Percentiles rank a stretch among this genome's conserved stretches.
These are phyloP conservation scores for Monilinia fructicola DNA, from an alignment of 2,329 filamentous ascomycete genomes.

Conservation along the genomic window DNA sequence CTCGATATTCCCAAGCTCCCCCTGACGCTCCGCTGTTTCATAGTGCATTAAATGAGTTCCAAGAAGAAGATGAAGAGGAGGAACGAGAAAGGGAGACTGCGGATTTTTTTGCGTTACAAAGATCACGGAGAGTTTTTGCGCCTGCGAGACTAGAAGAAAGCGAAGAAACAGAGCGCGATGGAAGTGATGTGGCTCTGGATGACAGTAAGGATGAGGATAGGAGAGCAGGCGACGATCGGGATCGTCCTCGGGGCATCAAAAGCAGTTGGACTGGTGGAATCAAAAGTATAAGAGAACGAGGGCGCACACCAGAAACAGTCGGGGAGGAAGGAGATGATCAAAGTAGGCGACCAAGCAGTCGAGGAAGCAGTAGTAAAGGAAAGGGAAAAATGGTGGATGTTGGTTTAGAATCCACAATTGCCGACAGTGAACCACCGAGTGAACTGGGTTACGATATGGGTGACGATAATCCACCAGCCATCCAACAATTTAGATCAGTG, in stretches of 20 bases:
- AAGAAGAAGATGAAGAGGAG: constrained; percentile 89
- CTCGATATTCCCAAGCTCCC: constrained; percentile 63
- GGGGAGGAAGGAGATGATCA: constrained; percentile 43
- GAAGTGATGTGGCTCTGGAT: constrained; percentile 56
- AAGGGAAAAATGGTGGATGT: constrained; percentile 79
- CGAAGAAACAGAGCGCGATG: constrained; percentile 74
- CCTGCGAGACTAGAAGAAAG: constrained; percentile 82
- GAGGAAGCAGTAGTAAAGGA: constrained; percentile 49
- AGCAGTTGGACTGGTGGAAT: constrained; percentile 62
- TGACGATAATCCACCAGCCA: constrained; percentile 59
- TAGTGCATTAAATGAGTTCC: constrained; percentile 84
- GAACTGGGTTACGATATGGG: constrained; percentile 57
- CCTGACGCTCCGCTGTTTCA: constrained; percentile 93
- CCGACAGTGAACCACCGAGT: constrained; percentile 59
- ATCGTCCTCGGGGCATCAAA: constrained; percentile 52
- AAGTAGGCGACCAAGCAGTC: constrained; percentile 34
- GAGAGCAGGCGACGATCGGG: constrained; percentile 48
- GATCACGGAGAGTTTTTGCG: constrained; percentile 84
- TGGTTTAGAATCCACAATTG: constrained; percentile 68
- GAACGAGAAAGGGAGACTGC: constrained; percentile 88
- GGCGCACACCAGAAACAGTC: constrained; percentile 34
- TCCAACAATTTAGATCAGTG: constrained; percentile 54
- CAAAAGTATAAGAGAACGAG: constrained; percentile 37
- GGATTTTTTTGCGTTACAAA: constrained; percentile 90
- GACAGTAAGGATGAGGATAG: constrained; percentile 51